Percentiles rank a stretch among this genome's conserved stretches.
Evolutionary conservation across 257 asterid genomes (phyloP).

Genomic region (Lithospermum erythrorhizon): DNA sequence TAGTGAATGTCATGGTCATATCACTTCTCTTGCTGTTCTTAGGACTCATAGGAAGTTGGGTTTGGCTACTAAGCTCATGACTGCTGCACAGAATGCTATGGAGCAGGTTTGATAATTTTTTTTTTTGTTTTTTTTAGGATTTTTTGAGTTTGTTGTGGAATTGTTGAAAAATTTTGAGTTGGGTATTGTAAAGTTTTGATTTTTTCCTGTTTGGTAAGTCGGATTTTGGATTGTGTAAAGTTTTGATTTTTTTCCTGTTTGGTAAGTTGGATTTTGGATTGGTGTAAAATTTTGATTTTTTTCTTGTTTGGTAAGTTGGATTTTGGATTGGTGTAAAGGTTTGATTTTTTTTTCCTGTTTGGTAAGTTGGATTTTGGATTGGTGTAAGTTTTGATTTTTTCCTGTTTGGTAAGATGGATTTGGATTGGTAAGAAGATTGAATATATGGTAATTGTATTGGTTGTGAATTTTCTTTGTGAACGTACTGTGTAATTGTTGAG

Average conservation of each 20-base stretch:
- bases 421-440: background rate
- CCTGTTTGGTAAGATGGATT: background rate
- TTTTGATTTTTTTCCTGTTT: too few species aligned
- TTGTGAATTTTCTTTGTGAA: background rate
- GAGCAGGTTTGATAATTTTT: conserved; percentile 60
- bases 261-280: too few species aligned
- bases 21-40: conserved; percentile 97
- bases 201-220: background rate
- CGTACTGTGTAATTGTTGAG: too few species aligned
- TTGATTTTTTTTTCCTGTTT: too few species aligned
- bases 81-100: conserved; percentile 98
- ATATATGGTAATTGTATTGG: too few species aligned
- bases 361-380: too few species aligned
- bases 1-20: conserved; percentile 94
- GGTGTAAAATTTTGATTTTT: background rate
- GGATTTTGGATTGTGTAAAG: too few species aligned
- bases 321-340: too few species aligned
- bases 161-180: background rate
- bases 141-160: background rate
- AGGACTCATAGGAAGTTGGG: conserved; percentile 96
- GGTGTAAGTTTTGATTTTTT: background rate
- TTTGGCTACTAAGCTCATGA: conserved; percentile 94
- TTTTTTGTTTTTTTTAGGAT: background rate
- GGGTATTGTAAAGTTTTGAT: too few species aligned
- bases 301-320: background rate